Conservation (phyloP, 257 asterid species). For the Cinchona pubescens region DNA sequence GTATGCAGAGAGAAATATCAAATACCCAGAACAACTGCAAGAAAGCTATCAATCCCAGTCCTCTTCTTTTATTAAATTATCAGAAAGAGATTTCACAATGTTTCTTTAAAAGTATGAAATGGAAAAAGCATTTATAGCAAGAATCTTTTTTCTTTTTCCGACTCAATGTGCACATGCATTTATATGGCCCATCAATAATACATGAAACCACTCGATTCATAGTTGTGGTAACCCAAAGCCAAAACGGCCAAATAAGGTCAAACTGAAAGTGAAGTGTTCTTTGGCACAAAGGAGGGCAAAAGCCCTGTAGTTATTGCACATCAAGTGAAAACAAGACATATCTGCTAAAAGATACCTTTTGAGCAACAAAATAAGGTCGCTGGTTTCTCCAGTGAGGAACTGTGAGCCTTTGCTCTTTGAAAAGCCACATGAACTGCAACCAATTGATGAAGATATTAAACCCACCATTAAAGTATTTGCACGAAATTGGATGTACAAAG, state of each 20-base stretch:
- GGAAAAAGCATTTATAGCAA: not conserved
- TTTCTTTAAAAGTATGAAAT: not conserved
- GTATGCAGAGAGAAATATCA: not conserved
- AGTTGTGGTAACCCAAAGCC: too few relatives aligned
- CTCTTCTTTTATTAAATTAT: not conserved
- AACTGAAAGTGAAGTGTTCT: not conserved
- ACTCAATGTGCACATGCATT: not conserved
- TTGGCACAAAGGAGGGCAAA: not conserved
- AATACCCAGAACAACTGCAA: conserved; percentile 3
- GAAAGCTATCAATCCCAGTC: not conserved
- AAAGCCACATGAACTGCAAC: conserved; percentile 67
- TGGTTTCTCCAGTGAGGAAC: conserved; percentile 86
- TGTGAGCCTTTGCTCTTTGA: conserved; percentile 82
- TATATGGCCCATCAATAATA: not conserved
- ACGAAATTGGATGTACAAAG: not conserved
- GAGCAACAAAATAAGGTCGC: conserved; percentile 77
- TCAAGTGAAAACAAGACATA: not conserved
- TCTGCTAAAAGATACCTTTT: conserved; percentile 49
- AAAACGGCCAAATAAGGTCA: too few relatives aligned
- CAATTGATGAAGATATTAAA: conserved; percentile 17
- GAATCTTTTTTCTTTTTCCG: not conserved
- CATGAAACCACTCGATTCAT: not conserved
- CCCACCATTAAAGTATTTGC: too few relatives aligned
- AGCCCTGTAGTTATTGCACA: not conserved
- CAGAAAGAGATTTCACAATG: not conserved